Evolutionary conservation across 164 flowering plant species (phyloP).

Genomic region (Vitis rotundifolia): DNA sequence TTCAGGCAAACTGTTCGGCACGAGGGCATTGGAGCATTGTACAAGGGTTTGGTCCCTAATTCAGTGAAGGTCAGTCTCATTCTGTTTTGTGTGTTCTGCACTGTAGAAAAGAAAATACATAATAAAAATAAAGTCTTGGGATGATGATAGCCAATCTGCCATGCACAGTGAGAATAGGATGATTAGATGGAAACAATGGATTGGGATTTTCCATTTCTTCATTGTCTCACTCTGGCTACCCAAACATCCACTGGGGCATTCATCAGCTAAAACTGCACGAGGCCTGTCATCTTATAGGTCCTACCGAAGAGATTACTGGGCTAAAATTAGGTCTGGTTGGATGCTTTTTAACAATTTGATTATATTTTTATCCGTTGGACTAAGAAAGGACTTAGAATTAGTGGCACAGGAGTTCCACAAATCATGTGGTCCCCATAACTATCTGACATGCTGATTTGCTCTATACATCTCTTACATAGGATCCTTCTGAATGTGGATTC

Average conservation of each 20-base stretch:
- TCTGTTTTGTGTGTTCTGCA: neutral
- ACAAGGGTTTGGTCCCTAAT: conserved; percentile 97
- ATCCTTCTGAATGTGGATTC: neutral
- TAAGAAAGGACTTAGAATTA: neutral
- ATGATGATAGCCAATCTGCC: too few relatives aligned
- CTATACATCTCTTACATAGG: too few relatives aligned
- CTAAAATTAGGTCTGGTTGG: neutral
- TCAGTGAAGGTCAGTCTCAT: conserved; percentile 82
- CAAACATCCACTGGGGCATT: too few relatives aligned
- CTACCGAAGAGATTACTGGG: neutral
- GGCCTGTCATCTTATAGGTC: neutral
- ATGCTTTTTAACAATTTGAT: neutral
- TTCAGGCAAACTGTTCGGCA: conserved; percentile 87
- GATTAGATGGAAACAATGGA: too few relatives aligned
- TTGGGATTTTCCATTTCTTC: too few relatives aligned
- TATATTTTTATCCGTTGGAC: neutral
- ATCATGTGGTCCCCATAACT: neutral
- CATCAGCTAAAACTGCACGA: too few relatives aligned
- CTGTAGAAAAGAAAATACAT: too few relatives aligned
- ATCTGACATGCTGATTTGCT: neutral
- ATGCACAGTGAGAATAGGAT: too few relatives aligned
- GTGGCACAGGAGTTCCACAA: neutral
- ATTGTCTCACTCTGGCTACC: too few relatives aligned
- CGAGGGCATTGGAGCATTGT: conserved; percentile 90
- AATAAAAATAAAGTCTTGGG: too few relatives aligned